A percentile compares a stretch with the other conserved stretches of the same genome.
These are phyloP conservation scores for Sorghum bicolor DNA, from an alignment of 176 grass and related monocot species.

Conservation along the genomic window Sorghum_bicolor_NCBIv3 NC_012876.2:63756001-63756500, in stretches of 20 bases:
- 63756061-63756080: constrained; percentile 91
- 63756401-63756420: constrained; percentile 95
- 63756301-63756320: constrained; percentile 84
- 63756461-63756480: constrained; percentile 95
- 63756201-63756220: constrained; percentile 96
- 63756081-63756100: constrained; percentile 67
- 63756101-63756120: constrained; percentile 86
- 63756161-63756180: constrained; percentile 80
- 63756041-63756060: constrained; percentile 82
- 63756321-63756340: constrained; percentile 93
- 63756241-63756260: constrained; percentile 90
- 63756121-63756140: constrained; percentile 85
- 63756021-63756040: constrained; percentile 68
- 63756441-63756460: constrained; percentile 62
- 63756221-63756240: constrained; percentile 90
- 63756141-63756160: constrained; percentile 89
- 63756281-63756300: constrained; percentile 91
- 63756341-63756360: constrained; percentile 78
- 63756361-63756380: constrained; percentile 96
- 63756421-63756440: constrained; percentile 75
- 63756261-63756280: constrained; percentile 88
- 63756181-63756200: constrained; percentile 90
- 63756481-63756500: constrained; percentile 81
- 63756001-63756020: constrained; percentile 77
- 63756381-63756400: constrained; percentile 98